These are phyloP conservation scores for Macrolepiota dolichaula DNA, from an alignment of 768 basidiomycete genomes.

Conservation along the genomic window DNA sequence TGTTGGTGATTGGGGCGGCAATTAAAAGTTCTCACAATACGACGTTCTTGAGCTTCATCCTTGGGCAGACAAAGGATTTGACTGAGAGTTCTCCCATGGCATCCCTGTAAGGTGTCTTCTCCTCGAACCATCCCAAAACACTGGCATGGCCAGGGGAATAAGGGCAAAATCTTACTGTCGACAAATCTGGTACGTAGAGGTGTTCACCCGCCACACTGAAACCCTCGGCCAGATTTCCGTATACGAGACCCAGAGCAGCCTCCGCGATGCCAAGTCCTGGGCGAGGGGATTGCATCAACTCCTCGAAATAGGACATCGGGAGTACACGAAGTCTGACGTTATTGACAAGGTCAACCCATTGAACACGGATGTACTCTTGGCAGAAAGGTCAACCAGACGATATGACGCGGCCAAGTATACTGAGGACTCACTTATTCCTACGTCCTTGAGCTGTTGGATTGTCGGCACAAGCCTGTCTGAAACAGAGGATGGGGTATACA, in stretches of 20 bases:
- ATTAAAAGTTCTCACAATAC: constrained; percentile 39
- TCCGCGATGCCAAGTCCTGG: constrained; percentile 52
- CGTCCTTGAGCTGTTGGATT: neutral
- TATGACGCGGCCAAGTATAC: neutral
- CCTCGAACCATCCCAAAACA: constrained; percentile 68
- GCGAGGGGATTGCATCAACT: constrained; percentile 46
- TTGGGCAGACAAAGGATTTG: constrained; percentile 53
- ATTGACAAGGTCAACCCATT: constrained; percentile 67
- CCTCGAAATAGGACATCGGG: constrained; percentile 49
- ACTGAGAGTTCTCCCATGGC: constrained; percentile 28
- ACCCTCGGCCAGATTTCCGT: constrained; percentile 41
- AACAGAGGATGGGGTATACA: constrained; percentile 4
- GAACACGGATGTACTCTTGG: constrained; percentile 51
- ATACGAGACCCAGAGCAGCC: constrained; percentile 49
- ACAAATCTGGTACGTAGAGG: constrained; percentile 56
- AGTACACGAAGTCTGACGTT: constrained; percentile 57
- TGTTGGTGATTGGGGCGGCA: neutral
- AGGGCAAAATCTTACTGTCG: constrained; percentile 46
- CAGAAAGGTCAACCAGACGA: neutral
- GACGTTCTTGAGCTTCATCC: constrained; percentile 48
- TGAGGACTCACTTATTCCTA: constrained; percentile 1
- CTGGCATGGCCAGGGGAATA: constrained; percentile 61
- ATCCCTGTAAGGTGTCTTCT: constrained; percentile 41
- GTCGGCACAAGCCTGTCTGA: neutral
- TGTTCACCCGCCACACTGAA: constrained; percentile 56